Evolutionary conservation across 257 asterid genomes (phyloP).

Genomic region (Solanum clarkiae): DNA sequence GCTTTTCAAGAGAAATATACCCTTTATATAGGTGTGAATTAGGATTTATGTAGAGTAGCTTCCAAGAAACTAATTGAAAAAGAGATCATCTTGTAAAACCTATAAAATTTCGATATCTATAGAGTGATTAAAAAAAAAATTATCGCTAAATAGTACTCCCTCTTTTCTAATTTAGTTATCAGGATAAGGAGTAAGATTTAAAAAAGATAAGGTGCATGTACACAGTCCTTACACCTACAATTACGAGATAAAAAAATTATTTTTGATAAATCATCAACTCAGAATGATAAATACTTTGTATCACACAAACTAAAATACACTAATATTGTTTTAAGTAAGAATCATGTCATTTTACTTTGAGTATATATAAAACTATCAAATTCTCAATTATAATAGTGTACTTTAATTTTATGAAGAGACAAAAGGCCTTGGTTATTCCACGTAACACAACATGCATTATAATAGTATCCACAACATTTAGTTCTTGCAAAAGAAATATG

Average conservation of each 20-base stretch:
- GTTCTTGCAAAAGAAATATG: neutral
- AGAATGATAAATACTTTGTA: neutral
- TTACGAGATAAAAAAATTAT: too few relatives aligned
- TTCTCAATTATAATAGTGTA: neutral
- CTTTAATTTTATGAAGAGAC: neutral
- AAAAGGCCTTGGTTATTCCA: neutral
- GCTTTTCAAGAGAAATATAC: too few relatives aligned
- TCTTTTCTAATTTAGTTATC: too few relatives aligned
- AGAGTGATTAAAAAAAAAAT: too few relatives aligned
- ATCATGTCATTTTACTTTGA: neutral
- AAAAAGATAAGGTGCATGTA: too few relatives aligned
- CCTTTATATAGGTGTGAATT: too few relatives aligned
- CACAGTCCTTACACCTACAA: neutral
- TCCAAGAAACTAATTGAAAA: too few relatives aligned
- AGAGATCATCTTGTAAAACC: too few relatives aligned
- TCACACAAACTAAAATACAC: neutral
- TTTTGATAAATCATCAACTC: fast-evolving
- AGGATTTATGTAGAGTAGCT: too few relatives aligned
- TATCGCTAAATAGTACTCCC: too few relatives aligned
- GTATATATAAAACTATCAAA: neutral
- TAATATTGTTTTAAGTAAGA: neutral
- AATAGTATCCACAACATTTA: neutral
- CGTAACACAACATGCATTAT: neutral
- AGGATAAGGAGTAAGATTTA: too few relatives aligned
- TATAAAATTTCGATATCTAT: too few relatives aligned